Evolutionary conservation across 768 basidiomycete genomes (phyloP), one percentile per base, ranked within the genome.

Genomic region (Gymnopilus junonius): DNA sequence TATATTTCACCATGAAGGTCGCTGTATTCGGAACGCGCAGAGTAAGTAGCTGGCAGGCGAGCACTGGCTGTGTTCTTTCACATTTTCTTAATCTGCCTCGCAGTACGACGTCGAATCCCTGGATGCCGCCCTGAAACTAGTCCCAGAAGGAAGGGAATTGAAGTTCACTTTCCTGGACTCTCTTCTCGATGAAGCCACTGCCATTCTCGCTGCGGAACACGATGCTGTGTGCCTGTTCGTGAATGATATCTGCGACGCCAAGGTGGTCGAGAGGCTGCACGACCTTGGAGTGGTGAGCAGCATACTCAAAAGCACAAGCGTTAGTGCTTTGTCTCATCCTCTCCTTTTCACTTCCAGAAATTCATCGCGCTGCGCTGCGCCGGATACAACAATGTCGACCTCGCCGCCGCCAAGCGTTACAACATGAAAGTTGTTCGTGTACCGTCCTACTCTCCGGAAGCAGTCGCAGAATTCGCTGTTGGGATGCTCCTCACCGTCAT

Each of bases 401-500:
- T 82, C 29, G 53, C 58, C 27, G 66, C 76, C 2, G 74, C 79
- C 3, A 58, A 59, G 5, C 69, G 70, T 48, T 61, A 71, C 31
- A 74, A 72, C 17, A 76, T 82, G 67, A 75, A 76, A 59, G 76
- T 82, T 29, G 76, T 72, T 7, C 76, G 78, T 3, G 80, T 80
- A 1, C 80, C 80, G 4, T 75, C 80, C 8, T 82, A 82, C 63
- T 77, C 80, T 21, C 79, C 80, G 2, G 79, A 80, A 67, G 77
- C 80, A 10, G 77, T 81, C 25, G 80, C 80, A 15, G 80, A 81
- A 63, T 82, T 82, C 67, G 72, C 79, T 15, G 77, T 82, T 20
- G 80, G 80, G n/a, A 82, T 80, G 78, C 74, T 82, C 56, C 66
- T 82, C 70, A 82, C 79, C 31, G 77, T 82, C 42, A 70, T 80